These are phyloP conservation scores for Mycena filopes DNA, from an alignment of 768 basidiomycete species.

Conservation along the genomic window DNA sequence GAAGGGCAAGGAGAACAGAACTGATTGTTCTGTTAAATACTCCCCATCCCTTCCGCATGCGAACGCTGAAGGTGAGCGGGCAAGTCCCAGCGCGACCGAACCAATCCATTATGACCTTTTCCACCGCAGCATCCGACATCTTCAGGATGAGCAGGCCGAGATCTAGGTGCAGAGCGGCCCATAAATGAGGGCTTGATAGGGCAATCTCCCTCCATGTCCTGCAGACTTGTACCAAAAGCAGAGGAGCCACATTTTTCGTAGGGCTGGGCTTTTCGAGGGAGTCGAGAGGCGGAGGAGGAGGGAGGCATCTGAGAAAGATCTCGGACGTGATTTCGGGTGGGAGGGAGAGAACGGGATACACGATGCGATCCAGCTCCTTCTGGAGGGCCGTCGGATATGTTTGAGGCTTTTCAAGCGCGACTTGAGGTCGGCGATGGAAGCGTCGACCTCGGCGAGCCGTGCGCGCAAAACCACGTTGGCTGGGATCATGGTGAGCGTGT, in stretches of 20 bases:
- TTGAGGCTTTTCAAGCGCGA: not conserved
- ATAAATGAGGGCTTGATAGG: constrained; percentile 1
- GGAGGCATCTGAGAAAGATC: not conserved
- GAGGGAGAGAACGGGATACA: not conserved
- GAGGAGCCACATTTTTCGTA: not conserved
- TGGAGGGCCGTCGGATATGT: not conserved
- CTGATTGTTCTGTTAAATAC: no score
- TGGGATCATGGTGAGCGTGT: no score
- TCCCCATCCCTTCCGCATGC: no score
- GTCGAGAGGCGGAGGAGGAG: not conserved
- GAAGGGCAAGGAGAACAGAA: no score
- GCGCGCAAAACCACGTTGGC: not conserved
- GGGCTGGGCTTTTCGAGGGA: no score
- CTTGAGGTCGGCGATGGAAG: not conserved
- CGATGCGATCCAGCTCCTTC: not conserved
- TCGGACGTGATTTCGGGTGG: not conserved
- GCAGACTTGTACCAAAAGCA: constrained; percentile 5
- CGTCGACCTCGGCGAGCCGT: not conserved
- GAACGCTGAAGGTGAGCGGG: no score
- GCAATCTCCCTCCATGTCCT: constrained; percentile 5
- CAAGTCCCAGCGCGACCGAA: no score
- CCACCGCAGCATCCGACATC: no score
- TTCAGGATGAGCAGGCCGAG: no score
- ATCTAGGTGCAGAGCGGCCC: no score
- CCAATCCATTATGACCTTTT: no score